Evolutionary conservation across 805 yeast species (phyloP).

Genomic region (Wickerhamomyces mucosus): DNA sequence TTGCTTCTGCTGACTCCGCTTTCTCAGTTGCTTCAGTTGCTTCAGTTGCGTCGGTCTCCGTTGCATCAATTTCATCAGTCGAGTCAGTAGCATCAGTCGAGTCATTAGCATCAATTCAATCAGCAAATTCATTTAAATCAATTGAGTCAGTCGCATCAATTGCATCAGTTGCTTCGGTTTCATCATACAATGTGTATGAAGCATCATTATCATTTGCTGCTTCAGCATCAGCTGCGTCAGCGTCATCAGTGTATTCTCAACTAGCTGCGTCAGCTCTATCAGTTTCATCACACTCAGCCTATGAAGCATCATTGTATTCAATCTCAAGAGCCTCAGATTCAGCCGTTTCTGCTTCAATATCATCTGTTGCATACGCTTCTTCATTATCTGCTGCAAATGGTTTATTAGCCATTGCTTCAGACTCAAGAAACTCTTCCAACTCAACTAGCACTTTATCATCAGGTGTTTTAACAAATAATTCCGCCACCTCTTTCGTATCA

Average conservation of each 20-base stretch:
- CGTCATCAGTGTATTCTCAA: slow-evolving; percentile 12
- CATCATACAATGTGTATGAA: slow-evolving; percentile 1
- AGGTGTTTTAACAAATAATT: slow-evolving; percentile 12
- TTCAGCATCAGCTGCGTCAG: slow-evolving; percentile 7
- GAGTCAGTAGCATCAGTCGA: slow-evolving; percentile 7
- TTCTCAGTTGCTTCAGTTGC: slow-evolving; percentile 7
- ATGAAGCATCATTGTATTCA: slow-evolving; percentile 5
- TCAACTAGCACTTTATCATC: slow-evolving; percentile 26
- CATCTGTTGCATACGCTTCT: slow-evolving; percentile 10
- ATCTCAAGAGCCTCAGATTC: slow-evolving; percentile 2
- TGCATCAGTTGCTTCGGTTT: neutral
- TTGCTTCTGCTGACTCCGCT: slow-evolving; percentile 10
- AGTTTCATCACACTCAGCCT: slow-evolving; percentile 18
- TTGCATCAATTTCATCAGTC: slow-evolving; percentile 14
- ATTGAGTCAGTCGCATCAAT: neutral
- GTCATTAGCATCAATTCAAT: slow-evolving; percentile 3
- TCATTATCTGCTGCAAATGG: slow-evolving; percentile 28
- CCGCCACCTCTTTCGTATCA: slow-evolving; percentile 14
- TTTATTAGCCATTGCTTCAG: slow-evolving; percentile 32
- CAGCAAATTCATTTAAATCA: slow-evolving; percentile 3
- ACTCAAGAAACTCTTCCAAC: slow-evolving; percentile 22
- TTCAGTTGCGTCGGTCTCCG: slow-evolving; percentile 9
- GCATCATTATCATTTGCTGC: slow-evolving; percentile 2
- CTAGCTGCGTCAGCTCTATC: slow-evolving; percentile 11
- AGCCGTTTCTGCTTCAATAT: slow-evolving; percentile 13